Conservation (phyloP, 2,329 filamentous ascomycete species). For the Epichloe amarillans region DNA sequence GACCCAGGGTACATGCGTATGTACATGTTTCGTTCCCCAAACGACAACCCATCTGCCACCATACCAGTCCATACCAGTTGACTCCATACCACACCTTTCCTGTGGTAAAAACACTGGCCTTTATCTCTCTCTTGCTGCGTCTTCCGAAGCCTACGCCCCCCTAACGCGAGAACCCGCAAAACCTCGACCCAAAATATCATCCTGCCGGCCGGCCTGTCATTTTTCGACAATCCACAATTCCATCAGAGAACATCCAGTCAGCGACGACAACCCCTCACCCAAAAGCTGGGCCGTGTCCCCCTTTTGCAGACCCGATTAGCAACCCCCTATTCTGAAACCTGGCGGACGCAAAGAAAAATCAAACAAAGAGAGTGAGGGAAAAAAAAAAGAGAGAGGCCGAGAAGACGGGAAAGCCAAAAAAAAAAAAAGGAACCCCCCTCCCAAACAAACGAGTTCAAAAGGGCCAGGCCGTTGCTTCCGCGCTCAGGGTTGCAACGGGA, state of each 20-base stretch:
- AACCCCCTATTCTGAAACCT: neutral
- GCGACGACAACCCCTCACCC: neutral
- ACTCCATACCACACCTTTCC: slow-evolving; percentile 1
- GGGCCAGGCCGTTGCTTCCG: neutral
- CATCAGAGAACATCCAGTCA: slow-evolving; percentile 2
- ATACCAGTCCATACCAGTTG: neutral
- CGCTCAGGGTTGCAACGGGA: neutral
- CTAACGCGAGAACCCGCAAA: neutral
- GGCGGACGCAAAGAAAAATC: neutral
- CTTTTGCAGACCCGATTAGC: neutral
- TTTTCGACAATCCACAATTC: neutral
- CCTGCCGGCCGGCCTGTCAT: neutral
- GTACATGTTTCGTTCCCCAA: neutral
- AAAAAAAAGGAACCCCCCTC: neutral
- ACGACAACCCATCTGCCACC: neutral
- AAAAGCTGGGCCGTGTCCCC: neutral
- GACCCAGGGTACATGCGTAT: neutral
- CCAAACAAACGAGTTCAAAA: neutral
- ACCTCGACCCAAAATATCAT: neutral
- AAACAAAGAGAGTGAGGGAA: neutral
- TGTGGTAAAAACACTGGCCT: neutral
- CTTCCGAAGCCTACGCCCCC: neutral
- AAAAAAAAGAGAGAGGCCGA: neutral
- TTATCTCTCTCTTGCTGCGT: neutral
- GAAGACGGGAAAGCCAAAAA: neutral